Base-by-base conservation (phyloP, 805 yeast genomes). In the Candida maris region DNA sequence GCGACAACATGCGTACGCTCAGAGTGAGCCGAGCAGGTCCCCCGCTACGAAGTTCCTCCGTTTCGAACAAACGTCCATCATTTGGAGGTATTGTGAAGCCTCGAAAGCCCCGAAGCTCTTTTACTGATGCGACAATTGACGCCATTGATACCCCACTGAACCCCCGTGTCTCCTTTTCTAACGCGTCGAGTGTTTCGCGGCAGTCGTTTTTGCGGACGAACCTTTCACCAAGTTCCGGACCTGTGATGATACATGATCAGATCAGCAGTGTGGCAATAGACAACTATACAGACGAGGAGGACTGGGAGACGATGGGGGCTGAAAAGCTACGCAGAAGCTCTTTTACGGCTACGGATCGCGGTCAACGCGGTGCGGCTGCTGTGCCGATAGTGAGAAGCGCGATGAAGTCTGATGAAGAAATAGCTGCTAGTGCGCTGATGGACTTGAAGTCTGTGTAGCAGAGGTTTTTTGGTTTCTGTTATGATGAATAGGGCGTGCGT, bases 271-370 rank as follows among this genome's bases (percentile, higher is more conserved):
- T 52, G 21, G 37, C 51, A 7, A 47, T 53, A 16, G 72, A 79
- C 29, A 95, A 86, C 52, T 49, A 41, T 35, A 91, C 98, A 0
- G 98, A 91, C 59, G 97, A 91, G 55, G 98, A 91, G 61, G 97
- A 91, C 61, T 91, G 98, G 98, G 84, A 80, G 44, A 65, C 87
- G 0, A 81, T 89, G 36, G 97, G 97, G 1, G 88, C 96, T 0
- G 81, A 75, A 25, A 66, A 76, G 28, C 64, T 87, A 20, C 45
- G 57, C 27, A 54, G 48, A 28, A 45, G 45, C n/a, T 47, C 47
- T 28, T 47, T 45, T 14, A 45, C 55, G 6, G 44, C 46, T 13
- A 36, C 45, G 13, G 46, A 39, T 14, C 36, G 30, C 24, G 34
- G 34, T 22, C 27, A 37, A 3, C 17, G 36, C 13, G 41, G 32